Conservation (phyloP, 2,329 filamentous ascomycete genomes). For the Xylaria sp. region DNA sequence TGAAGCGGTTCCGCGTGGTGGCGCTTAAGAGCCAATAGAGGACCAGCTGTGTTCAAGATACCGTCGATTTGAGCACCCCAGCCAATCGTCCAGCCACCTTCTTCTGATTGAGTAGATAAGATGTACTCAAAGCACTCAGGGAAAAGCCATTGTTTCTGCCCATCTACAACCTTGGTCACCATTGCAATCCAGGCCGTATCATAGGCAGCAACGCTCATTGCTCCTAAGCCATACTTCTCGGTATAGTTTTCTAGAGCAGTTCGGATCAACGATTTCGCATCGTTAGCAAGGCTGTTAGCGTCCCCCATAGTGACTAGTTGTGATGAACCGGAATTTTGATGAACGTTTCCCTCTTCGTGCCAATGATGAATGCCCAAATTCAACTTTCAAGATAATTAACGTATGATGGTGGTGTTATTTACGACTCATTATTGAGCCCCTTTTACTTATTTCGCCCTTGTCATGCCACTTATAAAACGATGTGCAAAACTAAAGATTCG, state of each 20-base stretch:
- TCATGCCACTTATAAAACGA: constrained; percentile 17
- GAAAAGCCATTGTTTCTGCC: constrained; percentile 45
- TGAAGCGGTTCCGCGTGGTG: constrained; percentile 38
- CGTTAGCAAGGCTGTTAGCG: constrained; percentile 33
- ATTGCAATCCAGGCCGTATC: constrained; percentile 52
- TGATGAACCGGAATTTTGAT: constrained; percentile 12
- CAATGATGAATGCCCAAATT: constrained; percentile 16
- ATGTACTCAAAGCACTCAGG: constrained; percentile 49
- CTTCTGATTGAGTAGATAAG: constrained; percentile 42
- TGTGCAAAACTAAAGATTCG: constrained; percentile 24
- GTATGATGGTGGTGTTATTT: constrained; percentile 38
- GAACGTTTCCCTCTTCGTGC: constrained; percentile 12
- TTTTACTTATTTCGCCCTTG: constrained; percentile 15
- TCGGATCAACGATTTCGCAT: constrained; percentile 38
- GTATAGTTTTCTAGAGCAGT: constrained; percentile 35
- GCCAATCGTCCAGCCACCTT: constrained; percentile 45
- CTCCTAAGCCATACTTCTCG: constrained; percentile 41
- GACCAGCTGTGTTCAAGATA: constrained; percentile 50
- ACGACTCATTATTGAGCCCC: constrained; percentile 17
- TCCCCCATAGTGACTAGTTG: constrained; percentile 27
- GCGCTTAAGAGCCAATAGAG: constrained; percentile 47
- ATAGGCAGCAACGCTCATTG: constrained; percentile 46
- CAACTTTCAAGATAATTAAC: constrained; percentile 28
- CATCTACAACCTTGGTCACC: constrained; percentile 38
- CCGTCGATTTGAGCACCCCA: constrained; percentile 46